These are phyloP conservation scores for Daedaleopsis nitida DNA, from an alignment of 768 basidiomycete species.

Conservation along the genomic window DNA sequence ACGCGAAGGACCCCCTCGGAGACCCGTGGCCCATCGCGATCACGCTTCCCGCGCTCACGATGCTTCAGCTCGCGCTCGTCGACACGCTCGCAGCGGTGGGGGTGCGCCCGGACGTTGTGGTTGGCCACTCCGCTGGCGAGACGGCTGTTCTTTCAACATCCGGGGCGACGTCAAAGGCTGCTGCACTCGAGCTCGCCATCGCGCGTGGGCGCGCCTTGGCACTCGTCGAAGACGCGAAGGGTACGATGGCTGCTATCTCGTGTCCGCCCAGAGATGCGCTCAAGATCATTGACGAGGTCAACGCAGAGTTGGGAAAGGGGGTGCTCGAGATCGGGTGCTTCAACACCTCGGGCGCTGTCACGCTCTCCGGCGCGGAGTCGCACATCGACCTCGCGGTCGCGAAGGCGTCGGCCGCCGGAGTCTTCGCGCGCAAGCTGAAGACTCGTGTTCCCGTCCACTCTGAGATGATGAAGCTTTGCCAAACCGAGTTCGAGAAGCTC, in stretches of 20 bases:
- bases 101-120: constrained; percentile 38
- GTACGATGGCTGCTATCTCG: constrained; percentile 47
- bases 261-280: constrained; percentile 35
- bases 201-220: constrained; percentile 41
- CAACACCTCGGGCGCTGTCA: constrained; percentile 42
- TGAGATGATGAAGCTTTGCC: constrained; percentile 39
- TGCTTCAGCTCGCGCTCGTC: constrained; percentile 49
- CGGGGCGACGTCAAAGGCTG: constrained; percentile 41
- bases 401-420: constrained; percentile 30
- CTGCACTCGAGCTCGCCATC: constrained; percentile 47
- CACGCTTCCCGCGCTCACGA: constrained; percentile 44
- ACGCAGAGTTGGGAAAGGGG: constrained; percentile 13
- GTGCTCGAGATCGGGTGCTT: constrained; percentile 43
- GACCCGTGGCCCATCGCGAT: constrained; percentile 37
- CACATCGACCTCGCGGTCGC: constrained; percentile 34
- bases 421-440: constrained; percentile 40
- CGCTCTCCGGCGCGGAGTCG: constrained; percentile 36
- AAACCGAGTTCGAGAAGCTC: constrained; percentile 27
- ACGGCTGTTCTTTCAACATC: constrained; percentile 48
- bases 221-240: constrained; percentile 34
- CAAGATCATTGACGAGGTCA: constrained; percentile 28
- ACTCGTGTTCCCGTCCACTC: constrained; percentile 44
- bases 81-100: constrained; percentile 42
- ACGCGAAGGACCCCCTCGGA: constrained; percentile 13
- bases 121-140: constrained; percentile 53